Conservation (phyloP, 805 yeast species). For the Candida ascalaphidarum region DNA sequence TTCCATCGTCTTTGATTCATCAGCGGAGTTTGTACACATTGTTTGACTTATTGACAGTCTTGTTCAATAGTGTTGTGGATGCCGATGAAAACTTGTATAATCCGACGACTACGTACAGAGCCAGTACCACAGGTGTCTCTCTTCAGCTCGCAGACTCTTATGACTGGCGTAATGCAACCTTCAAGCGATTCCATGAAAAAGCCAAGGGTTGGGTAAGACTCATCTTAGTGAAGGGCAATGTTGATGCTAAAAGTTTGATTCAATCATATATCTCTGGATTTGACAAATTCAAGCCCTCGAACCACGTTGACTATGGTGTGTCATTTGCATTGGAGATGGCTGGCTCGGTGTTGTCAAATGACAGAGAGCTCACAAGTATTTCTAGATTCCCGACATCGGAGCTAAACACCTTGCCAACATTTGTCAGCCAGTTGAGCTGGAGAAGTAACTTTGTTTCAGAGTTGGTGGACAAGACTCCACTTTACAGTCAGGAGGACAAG, state of each 20-base stretch:
- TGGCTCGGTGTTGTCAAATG: slow-evolving; percentile 57
- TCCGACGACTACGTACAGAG: slow-evolving; percentile 62
- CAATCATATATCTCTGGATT: slow-evolving; percentile 59
- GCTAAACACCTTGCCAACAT: slow-evolving; percentile 58
- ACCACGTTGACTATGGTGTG: slow-evolving; percentile 61
- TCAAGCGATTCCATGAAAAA: slow-evolving; percentile 46
- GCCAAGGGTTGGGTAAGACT: slow-evolving; percentile 62
- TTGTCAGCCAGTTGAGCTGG: slow-evolving; percentile 74
- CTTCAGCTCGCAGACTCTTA: slow-evolving; percentile 67
- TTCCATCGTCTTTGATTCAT: slow-evolving; percentile 78
- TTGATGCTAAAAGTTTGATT: slow-evolving; percentile 71
- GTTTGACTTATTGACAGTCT: slow-evolving; percentile 68
- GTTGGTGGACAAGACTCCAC: slow-evolving; percentile 19
- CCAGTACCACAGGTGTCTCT: slow-evolving; percentile 35
- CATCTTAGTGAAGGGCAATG: slow-evolving; percentile 50
- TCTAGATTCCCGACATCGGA: slow-evolving; percentile 25
- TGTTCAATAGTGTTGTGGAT: slow-evolving; percentile 75
- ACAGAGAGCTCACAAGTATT: slow-evolving; percentile 53
- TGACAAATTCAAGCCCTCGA: slow-evolving; percentile 9
- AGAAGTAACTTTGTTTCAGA: slow-evolving; percentile 36
- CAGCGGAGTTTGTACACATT: slow-evolving; percentile 65
- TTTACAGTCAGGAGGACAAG: slow-evolving; percentile 16
- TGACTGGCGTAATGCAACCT: slow-evolving; percentile 64
- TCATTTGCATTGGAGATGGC: slow-evolving; percentile 90
- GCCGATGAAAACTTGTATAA: slow-evolving; percentile 79